These are phyloP conservation scores for Arabis alpina DNA, from an alignment of 345 rosid genomes.

Conservation along the genomic window DNA sequence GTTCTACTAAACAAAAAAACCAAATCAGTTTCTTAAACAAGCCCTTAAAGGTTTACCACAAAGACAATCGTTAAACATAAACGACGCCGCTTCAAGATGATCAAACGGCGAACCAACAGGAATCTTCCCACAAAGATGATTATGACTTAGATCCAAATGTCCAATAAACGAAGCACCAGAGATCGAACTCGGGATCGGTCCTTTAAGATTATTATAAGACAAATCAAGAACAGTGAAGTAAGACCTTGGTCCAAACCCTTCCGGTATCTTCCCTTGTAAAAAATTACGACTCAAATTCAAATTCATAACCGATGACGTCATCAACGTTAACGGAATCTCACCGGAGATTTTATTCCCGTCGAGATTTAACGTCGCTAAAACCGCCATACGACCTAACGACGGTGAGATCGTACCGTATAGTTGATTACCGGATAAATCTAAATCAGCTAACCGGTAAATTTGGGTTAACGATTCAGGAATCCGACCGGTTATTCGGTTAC, in stretches of 20 bases:
- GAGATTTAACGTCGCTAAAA: conserved; percentile 76
- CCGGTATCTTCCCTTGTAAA: conserved; percentile 62
- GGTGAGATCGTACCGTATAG: conserved; percentile 67
- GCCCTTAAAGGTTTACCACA: conserved; percentile 78
- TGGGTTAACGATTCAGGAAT: conserved; percentile 61
- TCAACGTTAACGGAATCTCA: conserved; percentile 54
- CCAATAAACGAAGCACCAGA: conserved; percentile 69
- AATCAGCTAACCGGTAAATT: conserved; percentile 82
- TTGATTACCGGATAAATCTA: conserved; percentile 72
- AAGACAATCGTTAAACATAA: conserved; percentile 68
- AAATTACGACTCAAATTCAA: conserved; percentile 71
- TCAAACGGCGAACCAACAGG: conserved; percentile 79
- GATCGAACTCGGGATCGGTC: conserved; percentile 65
- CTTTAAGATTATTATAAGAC: conserved; percentile 63
- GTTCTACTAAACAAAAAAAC: conserved; percentile 12
- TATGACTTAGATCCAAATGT: conserved; percentile 86
- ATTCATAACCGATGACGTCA: conserved; percentile 60
- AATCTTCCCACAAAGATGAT: conserved; percentile 80
- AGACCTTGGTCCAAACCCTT: conserved; percentile 72
- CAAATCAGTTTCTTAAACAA: conserved; percentile 45
- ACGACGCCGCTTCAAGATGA: conserved; percentile 84
- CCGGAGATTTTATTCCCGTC: conserved; percentile 73
- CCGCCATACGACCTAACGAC: conserved; percentile 78
- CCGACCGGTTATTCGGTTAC: conserved; percentile 61
- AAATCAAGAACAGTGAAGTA: conserved; percentile 77